Conservation (phyloP, 2,329 filamentous ascomycete genomes). For the Fusarium nisikadoi region DNA sequence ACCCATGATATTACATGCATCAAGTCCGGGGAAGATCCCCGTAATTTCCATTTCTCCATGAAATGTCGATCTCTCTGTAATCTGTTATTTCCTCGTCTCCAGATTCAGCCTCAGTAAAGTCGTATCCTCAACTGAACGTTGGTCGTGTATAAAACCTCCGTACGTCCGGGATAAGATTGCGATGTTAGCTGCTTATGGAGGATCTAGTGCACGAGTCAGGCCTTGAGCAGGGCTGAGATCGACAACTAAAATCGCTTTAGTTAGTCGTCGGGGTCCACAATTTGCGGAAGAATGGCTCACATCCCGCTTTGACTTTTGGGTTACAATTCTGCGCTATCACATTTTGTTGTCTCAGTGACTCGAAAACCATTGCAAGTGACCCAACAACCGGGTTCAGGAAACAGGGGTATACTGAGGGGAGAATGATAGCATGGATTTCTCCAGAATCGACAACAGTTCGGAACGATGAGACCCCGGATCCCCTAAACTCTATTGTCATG, state of each 20-base stretch:
- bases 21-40: neutral
- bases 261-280: neutral
- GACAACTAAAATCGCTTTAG: slow-evolving; percentile 4
- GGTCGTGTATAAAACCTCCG: neutral
- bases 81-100: neutral
- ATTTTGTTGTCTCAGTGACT: neutral
- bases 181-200: neutral
- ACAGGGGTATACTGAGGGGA: neutral
- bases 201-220: slow-evolving; percentile 8
- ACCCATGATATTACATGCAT: neutral
- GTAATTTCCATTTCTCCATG: neutral
- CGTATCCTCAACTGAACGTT: neutral
- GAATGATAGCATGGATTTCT: neutral
- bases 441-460: neutral
- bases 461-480: neutral
- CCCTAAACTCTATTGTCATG: neutral
- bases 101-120: neutral
- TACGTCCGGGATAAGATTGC: slow-evolving; percentile 4
- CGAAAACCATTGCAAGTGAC: neutral
- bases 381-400: neutral
- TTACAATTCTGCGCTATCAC: neutral
- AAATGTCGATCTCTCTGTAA: neutral
- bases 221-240: slow-evolving; percentile 8
- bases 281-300: neutral
- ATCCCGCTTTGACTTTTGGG: neutral